Conservation (phyloP, 495 filamentous ascomycete genomes). For the Aspergillus steynii region DNA sequence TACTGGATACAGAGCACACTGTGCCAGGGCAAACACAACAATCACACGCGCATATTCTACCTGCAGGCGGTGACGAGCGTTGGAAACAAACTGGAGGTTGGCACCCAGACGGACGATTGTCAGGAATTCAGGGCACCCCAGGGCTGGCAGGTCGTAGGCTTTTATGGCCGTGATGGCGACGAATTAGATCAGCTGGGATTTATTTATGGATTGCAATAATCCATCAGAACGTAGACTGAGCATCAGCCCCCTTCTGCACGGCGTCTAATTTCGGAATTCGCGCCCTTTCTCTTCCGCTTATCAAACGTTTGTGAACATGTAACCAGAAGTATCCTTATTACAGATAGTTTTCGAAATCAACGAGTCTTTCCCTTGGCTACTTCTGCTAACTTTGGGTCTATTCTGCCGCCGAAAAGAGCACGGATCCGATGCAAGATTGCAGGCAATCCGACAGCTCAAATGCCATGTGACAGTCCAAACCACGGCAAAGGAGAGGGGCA, state of each 20-base stretch:
- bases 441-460: too few species aligned
- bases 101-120: slow-evolving; percentile 51
- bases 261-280: neutral
- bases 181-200: slow-evolving; percentile 62
- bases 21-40: slow-evolving; percentile 52
- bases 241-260: neutral
- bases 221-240: neutral
- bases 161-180: slow-evolving; percentile 55
- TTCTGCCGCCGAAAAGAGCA: neutral
- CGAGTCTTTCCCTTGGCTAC: too few species aligned
- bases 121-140: slow-evolving; percentile 45
- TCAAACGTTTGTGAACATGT: too few species aligned
- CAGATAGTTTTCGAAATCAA: too few species aligned
- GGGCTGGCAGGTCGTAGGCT: slow-evolving; percentile 60
- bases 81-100: slow-evolving; percentile 49
- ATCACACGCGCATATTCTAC: slow-evolving; percentile 57
- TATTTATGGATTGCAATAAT: slow-evolving; percentile 37
- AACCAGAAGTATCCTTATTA: too few species aligned
- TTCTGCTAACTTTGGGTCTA: too few species aligned
- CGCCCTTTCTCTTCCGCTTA: neutral
- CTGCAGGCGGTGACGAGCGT: slow-evolving; percentile 53
- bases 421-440: neutral
- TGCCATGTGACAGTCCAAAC: neutral
- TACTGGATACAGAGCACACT: slow-evolving; percentile 50
- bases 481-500: neutral